phyloP scores from a whole-genome alignment of 2,329 filamentous ascomycete species.

The Lecanicillium sp. region DNA sequence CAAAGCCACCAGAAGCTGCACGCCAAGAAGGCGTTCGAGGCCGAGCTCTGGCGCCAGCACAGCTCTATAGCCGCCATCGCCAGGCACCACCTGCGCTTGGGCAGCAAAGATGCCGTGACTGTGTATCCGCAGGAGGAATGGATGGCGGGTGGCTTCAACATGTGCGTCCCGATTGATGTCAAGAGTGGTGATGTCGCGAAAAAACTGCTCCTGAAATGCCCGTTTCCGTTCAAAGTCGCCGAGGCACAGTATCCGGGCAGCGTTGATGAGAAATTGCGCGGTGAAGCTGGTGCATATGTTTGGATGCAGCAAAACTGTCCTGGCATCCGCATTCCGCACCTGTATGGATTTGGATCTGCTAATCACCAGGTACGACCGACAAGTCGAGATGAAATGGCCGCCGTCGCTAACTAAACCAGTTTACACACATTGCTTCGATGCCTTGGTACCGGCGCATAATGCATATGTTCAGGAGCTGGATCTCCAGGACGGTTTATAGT shows the following conservation, averaged over 20 bases:
- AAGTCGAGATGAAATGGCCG: not conserved
- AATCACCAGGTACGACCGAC: not conserved
- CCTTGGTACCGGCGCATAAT: constrained; percentile 15
- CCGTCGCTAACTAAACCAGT: constrained; percentile 10
- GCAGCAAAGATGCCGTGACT: constrained; percentile 19
- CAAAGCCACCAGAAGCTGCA: too few species aligned
- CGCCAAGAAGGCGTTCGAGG: too few species aligned
- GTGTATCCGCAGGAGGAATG: constrained; percentile 21
- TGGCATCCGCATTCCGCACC: constrained; percentile 20
- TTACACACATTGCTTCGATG: constrained; percentile 13
- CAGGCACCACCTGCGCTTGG: constrained; percentile 22
- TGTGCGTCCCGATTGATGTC: constrained; percentile 28
- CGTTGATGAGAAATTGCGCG: constrained; percentile 36
- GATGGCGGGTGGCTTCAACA: constrained; percentile 30
- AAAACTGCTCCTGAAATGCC: constrained; percentile 26
- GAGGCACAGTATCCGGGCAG: constrained; percentile 32
- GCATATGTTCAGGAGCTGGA: not conserved
- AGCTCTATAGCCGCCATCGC: not conserved
- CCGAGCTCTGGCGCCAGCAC: not conserved
- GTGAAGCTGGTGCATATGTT: constrained; percentile 22
- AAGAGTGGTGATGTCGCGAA: constrained; percentile 16
- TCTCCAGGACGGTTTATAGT: constrained; percentile 5
- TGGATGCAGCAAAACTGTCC: constrained; percentile 24
- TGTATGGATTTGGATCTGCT: constrained; percentile 20
- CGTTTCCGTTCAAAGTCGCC: constrained; percentile 31